Percentiles rank a stretch among this genome's conserved stretches.
phyloP scores from a whole-genome alignment of 371 early-diverging fungal species.

The Lichtheimia corymbifera region DNA sequence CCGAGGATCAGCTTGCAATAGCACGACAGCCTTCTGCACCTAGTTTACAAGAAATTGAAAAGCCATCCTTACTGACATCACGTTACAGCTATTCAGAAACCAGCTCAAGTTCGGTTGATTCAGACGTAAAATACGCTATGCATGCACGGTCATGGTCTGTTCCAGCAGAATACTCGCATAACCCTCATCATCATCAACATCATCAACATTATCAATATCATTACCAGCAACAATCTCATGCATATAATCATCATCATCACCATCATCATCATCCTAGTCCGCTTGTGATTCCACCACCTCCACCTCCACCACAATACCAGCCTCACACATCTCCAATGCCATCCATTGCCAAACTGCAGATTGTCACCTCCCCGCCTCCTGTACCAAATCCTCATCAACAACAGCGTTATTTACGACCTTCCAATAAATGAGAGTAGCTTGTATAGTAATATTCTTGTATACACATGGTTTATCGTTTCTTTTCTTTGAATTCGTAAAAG shows the following conservation, averaged over 20 bases:
- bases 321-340: neutral
- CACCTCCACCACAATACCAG: neutral
- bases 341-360: neutral
- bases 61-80: neutral
- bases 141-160: constrained; percentile 18
- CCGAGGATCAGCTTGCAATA: constrained; percentile 4
- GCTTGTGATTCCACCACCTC: neutral
- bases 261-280: constrained; percentile 1
- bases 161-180: constrained; percentile 56
- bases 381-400: constrained; percentile 7
- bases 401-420: too few relatives aligned
- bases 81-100: constrained; percentile 7
- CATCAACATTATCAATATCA: constrained; percentile 1
- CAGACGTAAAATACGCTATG: neutral
- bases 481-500: constrained; percentile 50
- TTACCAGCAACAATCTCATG: neutral
- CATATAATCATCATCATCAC: constrained; percentile 2
- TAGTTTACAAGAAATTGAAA: constrained; percentile 13
- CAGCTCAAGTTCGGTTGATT: neutral
- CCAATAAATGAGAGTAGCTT: neutral
- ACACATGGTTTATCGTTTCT: neutral
- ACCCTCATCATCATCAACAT: constrained; percentile 2
- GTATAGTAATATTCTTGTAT: neutral
- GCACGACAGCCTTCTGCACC: constrained; percentile 16
- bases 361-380: constrained; percentile 2